phyloP scores from a whole-genome alignment of 371 early-diverging fungal species.

The Capillidium heterosporum region DNA sequence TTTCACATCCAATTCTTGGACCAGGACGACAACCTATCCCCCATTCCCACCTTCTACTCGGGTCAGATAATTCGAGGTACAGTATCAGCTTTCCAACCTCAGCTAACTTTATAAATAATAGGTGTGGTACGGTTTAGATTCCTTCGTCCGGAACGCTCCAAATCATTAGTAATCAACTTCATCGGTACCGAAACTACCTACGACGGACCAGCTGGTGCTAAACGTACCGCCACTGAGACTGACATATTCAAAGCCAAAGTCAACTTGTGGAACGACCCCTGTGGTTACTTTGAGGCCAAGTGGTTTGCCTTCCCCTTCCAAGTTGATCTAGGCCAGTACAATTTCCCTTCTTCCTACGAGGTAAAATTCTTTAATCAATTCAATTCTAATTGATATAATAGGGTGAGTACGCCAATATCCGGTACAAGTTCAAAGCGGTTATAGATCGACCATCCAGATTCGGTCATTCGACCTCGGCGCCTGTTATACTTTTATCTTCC shows the following conservation, averaged over 20 bases:
- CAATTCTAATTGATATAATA: not conserved
- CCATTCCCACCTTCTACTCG: not conserved
- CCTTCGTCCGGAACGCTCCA: conserved; percentile 1
- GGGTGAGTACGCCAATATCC: conserved; percentile 4
- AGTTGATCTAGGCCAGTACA: conserved; percentile 4
- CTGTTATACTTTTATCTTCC: conserved; percentile 1
- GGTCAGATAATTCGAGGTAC: conserved; percentile 4
- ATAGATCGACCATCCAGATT: conserved; percentile 4
- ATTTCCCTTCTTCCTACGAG: conserved; percentile 5
- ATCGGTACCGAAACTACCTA: not conserved
- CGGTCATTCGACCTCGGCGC: conserved; percentile 2
- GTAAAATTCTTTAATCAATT: not conserved
- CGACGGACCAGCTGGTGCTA: not conserved
- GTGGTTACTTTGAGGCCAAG: conserved; percentile 3
- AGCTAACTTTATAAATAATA: not conserved
- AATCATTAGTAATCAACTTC: not conserved
- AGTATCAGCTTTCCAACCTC: not conserved
- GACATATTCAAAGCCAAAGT: conserved; percentile 5
- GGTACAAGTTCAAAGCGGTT: conserved; percentile 5
- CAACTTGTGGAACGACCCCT: not conserved
- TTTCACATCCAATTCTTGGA: not conserved
- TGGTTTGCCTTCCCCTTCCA: conserved; percentile 4
- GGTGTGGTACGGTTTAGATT: not conserved
- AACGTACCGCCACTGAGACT: not conserved
- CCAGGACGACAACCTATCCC: not conserved